Evolutionary conservation across 345 rosid genomes (phyloP), one percentile per base, ranked within the genome.

Genomic region (Camelina sativa): DNA sequence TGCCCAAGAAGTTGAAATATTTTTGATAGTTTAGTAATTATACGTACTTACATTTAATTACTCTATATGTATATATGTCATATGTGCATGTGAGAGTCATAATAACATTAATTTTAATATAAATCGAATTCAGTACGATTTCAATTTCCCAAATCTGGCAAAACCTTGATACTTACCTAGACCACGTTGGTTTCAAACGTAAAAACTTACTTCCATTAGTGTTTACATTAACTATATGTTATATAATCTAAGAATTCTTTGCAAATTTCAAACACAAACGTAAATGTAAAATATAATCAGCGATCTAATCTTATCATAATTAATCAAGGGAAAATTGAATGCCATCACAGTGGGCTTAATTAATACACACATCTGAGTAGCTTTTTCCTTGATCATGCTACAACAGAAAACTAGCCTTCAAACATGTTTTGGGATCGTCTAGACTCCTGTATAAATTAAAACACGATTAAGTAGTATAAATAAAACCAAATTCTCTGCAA

Each of bases 381-480:
- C 28, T 3, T 25, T 15, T 62, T 62, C 2, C 67, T 62, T 43
- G 6, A 43, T 10, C 53, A 23, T 3, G 28, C 53, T 44, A 10
- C 34, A 20, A 1, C 65, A 20, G 13, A 62, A 20, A 25, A 40
- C 1, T 40, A 61, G 34, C 50, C 37, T 37, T 13, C 53, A 23
- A 3, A 25, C 37, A 38, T 16, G 60, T 38, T 22, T 67, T 20
- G 15, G 71, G 50, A 67, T 37, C 53, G 47, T 4, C 46, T 52
- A 52, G 0, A 13, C 37, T 23, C 37, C 7, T 13, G 12, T 25
- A 4, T 38, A 9, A 25, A 4, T 25, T 25, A 38, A 38, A 43
- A 54, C 52, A 67, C 11, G 17, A 54, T 25, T 23, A 6, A 44
- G 23, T 22, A 6, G 63, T 55, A 7, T 44, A 15, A 13, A 9